A percentile compares a stretch with the other conserved stretches of the same genome.
phyloP scores from a whole-genome alignment of 257 asterid species.

The Fraxinus americana region DNA sequence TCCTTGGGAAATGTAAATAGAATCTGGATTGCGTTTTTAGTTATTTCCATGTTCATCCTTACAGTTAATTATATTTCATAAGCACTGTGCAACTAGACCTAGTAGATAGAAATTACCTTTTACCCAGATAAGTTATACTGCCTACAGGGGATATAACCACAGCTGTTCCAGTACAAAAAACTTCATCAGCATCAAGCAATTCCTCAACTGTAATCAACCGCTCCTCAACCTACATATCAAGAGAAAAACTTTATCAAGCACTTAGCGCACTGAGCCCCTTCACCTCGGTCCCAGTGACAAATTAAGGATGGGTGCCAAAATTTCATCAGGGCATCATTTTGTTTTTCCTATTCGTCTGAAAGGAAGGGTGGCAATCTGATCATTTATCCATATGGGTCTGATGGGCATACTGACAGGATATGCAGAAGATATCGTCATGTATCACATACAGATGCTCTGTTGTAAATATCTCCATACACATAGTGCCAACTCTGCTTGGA shows the following conservation, averaged over 20 bases:
- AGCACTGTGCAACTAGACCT: neutral
- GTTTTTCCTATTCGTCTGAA: neutral
- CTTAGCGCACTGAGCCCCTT: neutral
- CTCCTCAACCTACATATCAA: slow-evolving; percentile 71
- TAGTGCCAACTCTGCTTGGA: too few relatives aligned
- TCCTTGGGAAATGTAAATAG: too few relatives aligned
- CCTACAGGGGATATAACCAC: slow-evolving; percentile 96
- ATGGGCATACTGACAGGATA: neutral
- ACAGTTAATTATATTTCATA: neutral
- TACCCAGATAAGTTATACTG: slow-evolving; percentile 71
- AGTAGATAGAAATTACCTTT: slow-evolving; percentile 46
- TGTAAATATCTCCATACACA: too few relatives aligned
- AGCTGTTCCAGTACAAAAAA: slow-evolving; percentile 96
- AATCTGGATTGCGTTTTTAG: too few relatives aligned
- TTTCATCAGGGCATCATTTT: neutral
- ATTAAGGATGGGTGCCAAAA: neutral
- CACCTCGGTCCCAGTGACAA: neutral
- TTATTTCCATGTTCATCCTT: neutral
- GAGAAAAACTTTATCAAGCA: neutral
- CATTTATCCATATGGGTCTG: neutral
- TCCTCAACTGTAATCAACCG: slow-evolving; percentile 78
- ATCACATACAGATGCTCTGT: neutral
- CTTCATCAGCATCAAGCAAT: slow-evolving; percentile 95
- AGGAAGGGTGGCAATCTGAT: neutral
- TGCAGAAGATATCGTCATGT: neutral